Evolutionary conservation across 2,329 filamentous ascomycete genomes (phyloP), one percentile per base, ranked within the genome.

Genomic region (Talaromyces sp.): DNA sequence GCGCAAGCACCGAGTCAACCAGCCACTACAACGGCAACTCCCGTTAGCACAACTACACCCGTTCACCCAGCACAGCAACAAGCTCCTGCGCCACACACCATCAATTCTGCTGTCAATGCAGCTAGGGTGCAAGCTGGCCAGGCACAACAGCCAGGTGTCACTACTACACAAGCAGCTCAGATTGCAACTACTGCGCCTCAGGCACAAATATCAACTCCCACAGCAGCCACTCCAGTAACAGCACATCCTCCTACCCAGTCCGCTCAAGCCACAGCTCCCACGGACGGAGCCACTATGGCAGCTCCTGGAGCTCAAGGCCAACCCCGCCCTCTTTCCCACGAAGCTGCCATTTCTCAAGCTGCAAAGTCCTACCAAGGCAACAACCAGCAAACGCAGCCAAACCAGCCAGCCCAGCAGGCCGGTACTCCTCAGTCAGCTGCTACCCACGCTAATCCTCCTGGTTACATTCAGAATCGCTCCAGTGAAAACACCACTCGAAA

Each of bases 21-120:
- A 25, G 25, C 52, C 33, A 50, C 31, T 33, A 15, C 62, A 15
- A 10, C 62, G 52, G 62, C 56, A 59, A 52, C 62, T 17, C 68
- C 73, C 65, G 69, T 70, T 57, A 71, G 68, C 63, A 68, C 70
- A 11, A 62, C 72, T 37, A 69, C 70, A n/a, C 66, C 72, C 10
- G 73, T 72, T 67, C 75, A 75, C 65, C 58, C 77, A 9, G 73
- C 72, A 17, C 77, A 78, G 65, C 68, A 73, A 35, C 73, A 73
- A 25, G 72, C 76, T 9, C 77, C 78, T 52, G 77, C 78, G 27
- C 74, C 81, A 3, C 80, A 83, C 67, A 82, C 80, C 1, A 80
- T 83, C 49, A 82, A 79, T 66, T 81, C 81, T 61, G 81, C 81
- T 8, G 78, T 83, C 25, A 80, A 76, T 67, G 79, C 80, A 33